A percentile compares a stretch with the other conserved stretches of the same genome.
These are phyloP conservation scores for Pittosporum tobira DNA, from an alignment of 129 eudicot genomes.

Conservation along the genomic window DNA sequence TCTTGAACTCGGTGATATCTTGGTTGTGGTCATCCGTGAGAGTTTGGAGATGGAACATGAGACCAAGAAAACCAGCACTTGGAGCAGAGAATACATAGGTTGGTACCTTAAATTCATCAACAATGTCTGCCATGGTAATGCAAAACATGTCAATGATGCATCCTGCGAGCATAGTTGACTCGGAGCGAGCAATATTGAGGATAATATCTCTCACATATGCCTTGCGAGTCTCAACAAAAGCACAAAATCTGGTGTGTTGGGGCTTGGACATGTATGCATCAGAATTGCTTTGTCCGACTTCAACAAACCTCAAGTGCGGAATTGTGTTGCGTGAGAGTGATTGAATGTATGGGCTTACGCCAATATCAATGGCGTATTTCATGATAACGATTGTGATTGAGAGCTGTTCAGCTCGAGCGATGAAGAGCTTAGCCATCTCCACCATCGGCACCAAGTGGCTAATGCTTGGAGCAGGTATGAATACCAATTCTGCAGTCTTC, in stretches of 20 bases:
- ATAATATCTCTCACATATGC: not conserved
- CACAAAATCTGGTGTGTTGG: not conserved
- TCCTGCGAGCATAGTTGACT: not conserved
- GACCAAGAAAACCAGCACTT: not conserved
- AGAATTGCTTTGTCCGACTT: not conserved
- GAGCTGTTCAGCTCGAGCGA: not conserved
- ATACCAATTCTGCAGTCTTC: slow-evolving; percentile 7
- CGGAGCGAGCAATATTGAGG: not conserved
- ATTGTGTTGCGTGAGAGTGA: not conserved
- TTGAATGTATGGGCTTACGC: not conserved
- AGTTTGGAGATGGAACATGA: not conserved
- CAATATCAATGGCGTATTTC: not conserved
- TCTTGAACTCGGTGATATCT: slow-evolving; percentile 1
- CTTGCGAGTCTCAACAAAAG: not conserved
- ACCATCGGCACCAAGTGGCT: slow-evolving; percentile 15
- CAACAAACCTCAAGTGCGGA: not conserved
- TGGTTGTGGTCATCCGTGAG: not conserved
- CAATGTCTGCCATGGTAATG: not conserved
- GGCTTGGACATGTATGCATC: not conserved
- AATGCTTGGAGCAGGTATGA: slow-evolving; percentile 12
- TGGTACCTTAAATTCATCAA: not conserved
- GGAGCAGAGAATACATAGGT: not conserved
- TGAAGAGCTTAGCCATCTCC: slow-evolving; percentile 16
- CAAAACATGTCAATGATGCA: not conserved
- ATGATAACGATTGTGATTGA: slow-evolving; percentile 8